Evolutionary conservation across 192 early-diverging fungal species (phyloP), one percentile per base, ranked within the genome.

Genomic region (Rhizophagus prolifer): DNA sequence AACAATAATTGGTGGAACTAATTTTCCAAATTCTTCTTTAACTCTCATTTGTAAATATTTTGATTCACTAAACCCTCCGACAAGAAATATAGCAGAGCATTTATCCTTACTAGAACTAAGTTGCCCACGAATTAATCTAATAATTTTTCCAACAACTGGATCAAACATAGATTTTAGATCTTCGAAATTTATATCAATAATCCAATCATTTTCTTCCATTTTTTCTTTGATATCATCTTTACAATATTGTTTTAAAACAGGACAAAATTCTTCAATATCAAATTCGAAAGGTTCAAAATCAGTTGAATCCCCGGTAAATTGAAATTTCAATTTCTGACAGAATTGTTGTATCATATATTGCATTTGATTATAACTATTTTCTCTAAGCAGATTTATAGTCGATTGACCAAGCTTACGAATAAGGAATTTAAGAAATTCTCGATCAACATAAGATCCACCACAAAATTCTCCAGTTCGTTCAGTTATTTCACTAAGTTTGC

Each of bases 11-110:
- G 70, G 74, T 0, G 44, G 46, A 5, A 86, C 79, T 46, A 74
- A 64, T 47, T 46, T 70, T 16, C 62, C 62, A 68, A 85, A 84
- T 19, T 68, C 66, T 30, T 71, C 30, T 65, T 81, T 81, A 21
- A 88, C 72, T 41, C 72, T 63, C 6, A 78, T 58, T 64, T 81
- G 81, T 9, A 88, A 59, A 46, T 86, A 86, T 9, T 77, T 73
- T 7, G 85, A 86, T 54, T 83, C 81, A 21, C 87, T 86, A 73
- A 86, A 86, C 47, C 87, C 87, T 21, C 87, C 87, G 9, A 88
- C 86, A 70, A 88, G 60, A 74, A 88, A 88, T 21, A 85, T 83
- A 12, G 84, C 82, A n/a, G 81, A 74, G 4, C 84, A 72, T n/a
- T 58, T 70, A 16, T 69, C 65, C 34, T 80, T 70, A 5, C 76